Base-by-base conservation (phyloP, 441 rosid species). In the Euphorbia schlechtendalii region DNA sequence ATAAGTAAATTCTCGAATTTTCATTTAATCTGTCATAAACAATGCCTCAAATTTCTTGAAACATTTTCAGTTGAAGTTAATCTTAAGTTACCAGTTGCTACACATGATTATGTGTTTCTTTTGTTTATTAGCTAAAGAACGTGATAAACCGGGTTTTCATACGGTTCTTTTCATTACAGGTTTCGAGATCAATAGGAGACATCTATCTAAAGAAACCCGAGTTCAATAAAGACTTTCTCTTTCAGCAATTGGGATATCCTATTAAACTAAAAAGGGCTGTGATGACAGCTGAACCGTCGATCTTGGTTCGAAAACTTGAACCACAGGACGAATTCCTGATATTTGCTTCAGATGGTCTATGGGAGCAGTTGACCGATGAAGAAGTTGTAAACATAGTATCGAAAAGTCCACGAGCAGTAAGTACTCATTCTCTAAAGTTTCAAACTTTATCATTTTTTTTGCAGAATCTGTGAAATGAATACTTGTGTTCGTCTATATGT, bases 331-430 rank as follows among this genome's bases (percentile, higher is more conserved):
- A 74, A 59, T 86, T 86, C 77, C 36, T 86, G 56, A 81, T 86
- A 62, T 84, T 84, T 73, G 92, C 92, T 59, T 81, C 92, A 25
- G 92, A 86, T 71, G 92, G 92, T 43, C 84, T 86, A 5, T 84
- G 92, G 89, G 92, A 84, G 80, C 92, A 84, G 43, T 48, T 82
- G 64, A 82, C 76, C 60, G 87, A 86, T 64, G 78, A 84, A 77
- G 66, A 63, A 63, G 89, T 81, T 1, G 84, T 83, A 22, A 82
- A 78, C 30, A 81, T 83, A 20, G 87, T 86, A 28, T 8, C 46
- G 32, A 84, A 68, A 69, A 69, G 69, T 65, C 86, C 87, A 11
- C 74, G 87, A 73, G 56, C 63, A 9, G 87, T 86, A 77, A 73
- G 86, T 22, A 53, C 17, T 17, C 49, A 12, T 38, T 0, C 59